phyloP scores from a whole-genome alignment of 2,329 filamentous ascomycete species.

The Aphanoascus verrucosus region DNA sequence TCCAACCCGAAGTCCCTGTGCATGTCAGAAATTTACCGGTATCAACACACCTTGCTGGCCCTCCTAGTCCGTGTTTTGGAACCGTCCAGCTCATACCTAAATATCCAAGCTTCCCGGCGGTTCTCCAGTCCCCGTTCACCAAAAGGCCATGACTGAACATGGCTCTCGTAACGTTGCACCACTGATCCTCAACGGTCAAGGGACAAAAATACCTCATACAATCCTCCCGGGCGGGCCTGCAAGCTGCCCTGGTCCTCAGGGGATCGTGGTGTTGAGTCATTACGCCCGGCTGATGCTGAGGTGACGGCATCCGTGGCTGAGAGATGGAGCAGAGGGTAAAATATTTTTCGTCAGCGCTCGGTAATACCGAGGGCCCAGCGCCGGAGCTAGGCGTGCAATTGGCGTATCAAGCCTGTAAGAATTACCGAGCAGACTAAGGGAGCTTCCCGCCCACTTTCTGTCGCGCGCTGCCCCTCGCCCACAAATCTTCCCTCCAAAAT shows the following conservation, averaged over 20 bases:
- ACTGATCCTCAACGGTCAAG: conserved; percentile 1
- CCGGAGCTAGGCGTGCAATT: neutral
- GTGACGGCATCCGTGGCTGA: neutral
- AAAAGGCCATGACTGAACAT: neutral
- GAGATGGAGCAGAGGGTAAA: neutral
- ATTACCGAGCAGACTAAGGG: conserved; percentile 6
- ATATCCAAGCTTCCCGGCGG: neutral
- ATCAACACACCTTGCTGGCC: neutral
- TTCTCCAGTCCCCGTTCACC: conserved; percentile 1
- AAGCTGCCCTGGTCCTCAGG: neutral
- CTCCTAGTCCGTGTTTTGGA: conserved; percentile 1
- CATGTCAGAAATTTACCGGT: neutral
- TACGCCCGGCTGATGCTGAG: neutral
- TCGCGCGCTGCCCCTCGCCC: conserved; percentile 6
- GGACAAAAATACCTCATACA: conserved; percentile 12
- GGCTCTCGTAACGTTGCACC: conserved; percentile 10
- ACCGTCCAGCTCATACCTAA: neutral
- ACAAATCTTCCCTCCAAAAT: conserved; percentile 6
- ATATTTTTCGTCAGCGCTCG: neutral
- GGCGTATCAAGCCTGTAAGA: conserved; percentile 1
- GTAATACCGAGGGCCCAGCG: neutral
- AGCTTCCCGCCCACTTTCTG: conserved; percentile 10
- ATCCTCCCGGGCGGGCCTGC: neutral
- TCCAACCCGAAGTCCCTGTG: neutral
- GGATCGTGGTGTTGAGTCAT: neutral